A percentile compares a stretch with the other conserved stretches of the same genome.
phyloP scores from a whole-genome alignment of 352 stramenopile genomes.

The Globisporangium paddicum region DNA sequence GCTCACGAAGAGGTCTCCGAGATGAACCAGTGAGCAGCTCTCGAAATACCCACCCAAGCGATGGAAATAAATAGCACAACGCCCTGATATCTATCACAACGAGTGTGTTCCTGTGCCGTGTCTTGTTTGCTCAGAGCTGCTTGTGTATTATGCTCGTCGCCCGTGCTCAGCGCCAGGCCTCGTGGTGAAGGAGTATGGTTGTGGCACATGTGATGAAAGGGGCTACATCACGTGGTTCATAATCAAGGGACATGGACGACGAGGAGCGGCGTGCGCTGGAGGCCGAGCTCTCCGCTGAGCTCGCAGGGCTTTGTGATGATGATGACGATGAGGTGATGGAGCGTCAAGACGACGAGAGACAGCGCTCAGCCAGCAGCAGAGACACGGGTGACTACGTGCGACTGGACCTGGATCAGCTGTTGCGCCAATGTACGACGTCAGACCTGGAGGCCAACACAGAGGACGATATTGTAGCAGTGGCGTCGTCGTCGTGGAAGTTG shows the following conservation, averaged over 20 bases:
- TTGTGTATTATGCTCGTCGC: not conserved
- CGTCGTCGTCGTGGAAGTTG: slow-evolving; percentile 21
- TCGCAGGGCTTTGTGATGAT: slow-evolving; percentile 20
- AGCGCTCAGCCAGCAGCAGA: not conserved
- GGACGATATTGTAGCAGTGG: not conserved
- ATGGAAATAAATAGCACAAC: slow-evolving; percentile 7
- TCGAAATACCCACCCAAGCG: slow-evolving; percentile 5
- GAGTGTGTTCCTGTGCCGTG: not conserved
- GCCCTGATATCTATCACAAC: not conserved
- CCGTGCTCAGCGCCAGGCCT: no score
- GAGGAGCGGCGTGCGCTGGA: slow-evolving; percentile 46
- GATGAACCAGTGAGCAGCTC: not conserved
- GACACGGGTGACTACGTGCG: slow-evolving; percentile 17
- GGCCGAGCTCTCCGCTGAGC: slow-evolving; percentile 31
- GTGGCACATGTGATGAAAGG: not conserved
- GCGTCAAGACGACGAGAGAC: not conserved
- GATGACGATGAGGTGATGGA: not conserved
- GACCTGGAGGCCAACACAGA: not conserved
- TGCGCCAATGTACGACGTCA: slow-evolving; percentile 2
- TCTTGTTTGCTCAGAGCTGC: not conserved
- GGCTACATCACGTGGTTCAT: not conserved
- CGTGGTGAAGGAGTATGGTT: not conserved
- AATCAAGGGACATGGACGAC: slow-evolving; percentile 18
- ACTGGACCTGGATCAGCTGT: slow-evolving; percentile 28
- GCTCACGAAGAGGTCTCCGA: no score